Base-by-base conservation (phyloP, 768 basidiomycete species). In the Panaeolus papilionaceus region DNA sequence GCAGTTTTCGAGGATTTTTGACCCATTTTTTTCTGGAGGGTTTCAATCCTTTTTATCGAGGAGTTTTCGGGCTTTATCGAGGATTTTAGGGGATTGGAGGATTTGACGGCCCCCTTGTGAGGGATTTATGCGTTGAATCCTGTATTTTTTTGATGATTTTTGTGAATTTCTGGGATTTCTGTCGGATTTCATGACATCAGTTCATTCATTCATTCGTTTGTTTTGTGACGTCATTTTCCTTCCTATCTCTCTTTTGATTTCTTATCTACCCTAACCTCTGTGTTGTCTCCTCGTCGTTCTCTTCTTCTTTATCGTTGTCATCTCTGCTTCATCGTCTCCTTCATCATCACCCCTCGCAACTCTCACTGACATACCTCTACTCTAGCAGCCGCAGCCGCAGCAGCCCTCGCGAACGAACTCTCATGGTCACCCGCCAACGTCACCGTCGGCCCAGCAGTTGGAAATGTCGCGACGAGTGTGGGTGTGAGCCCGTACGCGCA, bases 391-490 rank as follows among this genome's bases (percentile, higher is more conserved):
- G 71, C 71, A 7, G 71, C 72, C 51, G 70, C 72, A 16, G 54
- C 54, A 1, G 54, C 54, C 33, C 69, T 70, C 37, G 64, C 72
- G 1, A 74, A 69, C 63, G 75, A 75, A 37, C 70, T 77, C 16
- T 47, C 68, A n/a, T 77, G 76, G 76, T 58, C 54, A 7, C 54
- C 54, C 4, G 54, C 54, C 8, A 58, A 58, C 33, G 54, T 58
- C 0, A n/a, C 26, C 12, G 54, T 58, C 33, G 54, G 54, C 33
- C 33, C 54, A 28, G 54, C 26, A 11, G 54, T 58, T 7, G 28
- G 54, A 7, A 8, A 10, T 58, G 54, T 58, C 7, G 33, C 54
- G 12, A 33, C 26, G 11, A 37, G 28, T 58, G 54, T 58, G 14
- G 54, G 54, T 7, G 47, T 51, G 20, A 51, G 47, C 20, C 47